Conservation (phyloP, 1,284 basidiomycete species). For the Calocybe gambosa region DNA sequence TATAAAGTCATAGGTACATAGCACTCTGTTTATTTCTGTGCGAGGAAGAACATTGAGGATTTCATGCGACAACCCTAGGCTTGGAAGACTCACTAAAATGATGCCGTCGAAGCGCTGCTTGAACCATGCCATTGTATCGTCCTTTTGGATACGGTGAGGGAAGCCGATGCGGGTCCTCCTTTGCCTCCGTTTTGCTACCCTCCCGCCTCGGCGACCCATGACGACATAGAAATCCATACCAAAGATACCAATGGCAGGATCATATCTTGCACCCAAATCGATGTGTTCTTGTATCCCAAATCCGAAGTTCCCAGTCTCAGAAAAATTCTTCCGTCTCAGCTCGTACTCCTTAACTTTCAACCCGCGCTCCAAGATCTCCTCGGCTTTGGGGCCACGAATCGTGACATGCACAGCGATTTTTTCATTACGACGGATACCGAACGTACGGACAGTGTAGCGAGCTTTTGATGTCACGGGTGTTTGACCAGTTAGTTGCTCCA, state of each 20-base stretch:
- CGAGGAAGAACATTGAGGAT: slow-evolving; percentile 8
- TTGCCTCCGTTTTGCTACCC: slow-evolving; percentile 90
- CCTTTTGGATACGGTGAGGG: slow-evolving; percentile 85
- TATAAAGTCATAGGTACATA: slow-evolving; percentile 25
- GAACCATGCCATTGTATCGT: slow-evolving; percentile 97
- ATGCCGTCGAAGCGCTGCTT: slow-evolving; percentile 98
- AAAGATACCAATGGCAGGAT: slow-evolving; percentile 95
- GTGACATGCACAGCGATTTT: slow-evolving; percentile 99
- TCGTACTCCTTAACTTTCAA: slow-evolving; percentile 99
- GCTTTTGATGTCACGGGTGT: slow-evolving; percentile 99
- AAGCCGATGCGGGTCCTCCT: slow-evolving; percentile 85
- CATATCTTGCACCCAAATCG: slow-evolving; percentile 97
- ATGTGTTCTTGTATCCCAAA: slow-evolving; percentile 99
- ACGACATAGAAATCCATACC: slow-evolving; percentile 98
- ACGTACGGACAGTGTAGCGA: slow-evolving; percentile 98
- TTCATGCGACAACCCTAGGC: slow-evolving; percentile 7
- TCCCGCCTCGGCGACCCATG: slow-evolving; percentile 94
- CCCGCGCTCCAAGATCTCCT: slow-evolving; percentile 99
- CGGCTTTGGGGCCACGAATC: slow-evolving; percentile 98
- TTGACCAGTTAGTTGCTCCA: slow-evolving; percentile 99
- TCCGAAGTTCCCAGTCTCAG: slow-evolving; percentile 97
- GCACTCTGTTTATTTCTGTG: slow-evolving; percentile 35
- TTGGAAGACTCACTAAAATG: slow-evolving; percentile 62
- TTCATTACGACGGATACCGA: slow-evolving; percentile 99
- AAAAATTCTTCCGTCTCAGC: slow-evolving; percentile 90